phyloP scores from a whole-genome alignment of 2,329 filamentous ascomycete genomes.

The Lasiodiplodia theobromae region DNA sequence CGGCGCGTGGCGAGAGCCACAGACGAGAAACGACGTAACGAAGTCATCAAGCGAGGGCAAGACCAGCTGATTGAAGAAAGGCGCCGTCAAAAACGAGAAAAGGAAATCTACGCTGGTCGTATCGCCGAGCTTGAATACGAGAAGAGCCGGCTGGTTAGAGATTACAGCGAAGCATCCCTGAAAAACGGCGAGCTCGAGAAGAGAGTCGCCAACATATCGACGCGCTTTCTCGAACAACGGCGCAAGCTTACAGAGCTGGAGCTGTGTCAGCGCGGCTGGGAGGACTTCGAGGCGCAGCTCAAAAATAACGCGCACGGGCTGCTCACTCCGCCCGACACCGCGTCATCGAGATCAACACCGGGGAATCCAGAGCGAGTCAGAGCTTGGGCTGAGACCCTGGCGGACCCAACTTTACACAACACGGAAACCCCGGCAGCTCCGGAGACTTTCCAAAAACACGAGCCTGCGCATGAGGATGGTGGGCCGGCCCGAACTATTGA shows the following conservation, averaged over 20 bases:
- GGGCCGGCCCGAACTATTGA: neutral
- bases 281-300: neutral
- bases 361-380: slow-evolving; percentile 12
- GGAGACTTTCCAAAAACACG: slow-evolving; percentile 10
- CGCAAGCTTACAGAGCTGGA: slow-evolving; percentile 4
- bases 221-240: neutral
- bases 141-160: neutral
- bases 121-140: slow-evolving; percentile 22
- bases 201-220: neutral
- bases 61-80: slow-evolving; percentile 5
- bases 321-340: neutral
- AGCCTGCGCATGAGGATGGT: neutral
- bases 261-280: neutral
- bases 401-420: neutral
- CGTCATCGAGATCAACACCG: neutral
- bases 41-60: neutral
- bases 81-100: slow-evolving; percentile 2
- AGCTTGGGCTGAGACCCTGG: slow-evolving; percentile 13
- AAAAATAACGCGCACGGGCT: neutral
- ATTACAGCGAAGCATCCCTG: neutral
- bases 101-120: slow-evolving; percentile 5
- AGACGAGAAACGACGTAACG: neutral
- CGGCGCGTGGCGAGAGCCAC: neutral
- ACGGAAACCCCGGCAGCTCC: neutral
- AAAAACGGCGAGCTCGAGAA: slow-evolving; percentile 4